Conservation (phyloP, 2,329 filamentous ascomycete species). For the Pyrenophora seminiperda region DNA sequence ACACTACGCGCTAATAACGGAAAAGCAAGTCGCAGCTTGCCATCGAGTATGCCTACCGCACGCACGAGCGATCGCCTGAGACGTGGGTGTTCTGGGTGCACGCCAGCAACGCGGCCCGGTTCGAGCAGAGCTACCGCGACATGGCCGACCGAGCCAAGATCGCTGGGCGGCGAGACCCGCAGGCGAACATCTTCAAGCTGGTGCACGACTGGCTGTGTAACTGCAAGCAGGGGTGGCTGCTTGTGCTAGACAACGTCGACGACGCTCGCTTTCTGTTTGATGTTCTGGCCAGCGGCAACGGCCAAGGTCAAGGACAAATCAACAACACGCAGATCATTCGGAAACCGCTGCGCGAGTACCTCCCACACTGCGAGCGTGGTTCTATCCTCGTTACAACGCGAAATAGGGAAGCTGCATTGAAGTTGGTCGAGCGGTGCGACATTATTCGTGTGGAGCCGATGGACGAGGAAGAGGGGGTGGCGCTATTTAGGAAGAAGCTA, state of each 20-base stretch:
- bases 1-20: conserved; percentile 1
- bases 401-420: conserved; percentile 11
- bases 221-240: background rate
- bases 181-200: background rate
- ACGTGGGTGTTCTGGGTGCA: conserved; percentile 23
- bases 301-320: no score
- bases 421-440: conserved; percentile 10
- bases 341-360: conserved; percentile 6
- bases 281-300: background rate
- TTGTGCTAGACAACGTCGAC: conserved; percentile 1
- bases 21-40: conserved; percentile 22
- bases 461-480: conserved; percentile 8
- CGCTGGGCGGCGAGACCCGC: background rate
- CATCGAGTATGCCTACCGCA: conserved; percentile 19
- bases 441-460: conserved; percentile 17
- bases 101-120: no score
- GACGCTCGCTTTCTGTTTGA: conserved; percentile 6
- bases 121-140: conserved; percentile 19
- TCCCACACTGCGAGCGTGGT: conserved; percentile 17
- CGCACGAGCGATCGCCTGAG: conserved; percentile 11
- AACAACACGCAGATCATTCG: background rate
- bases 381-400: conserved; percentile 22
- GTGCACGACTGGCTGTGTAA: conserved; percentile 1
- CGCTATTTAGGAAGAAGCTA: conserved; percentile 15
- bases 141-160: conserved; percentile 6